These are phyloP conservation scores for Ganoderma lingzhi DNA, from an alignment of 1,284 basidiomycete genomes.

Conservation along the genomic window DNA sequence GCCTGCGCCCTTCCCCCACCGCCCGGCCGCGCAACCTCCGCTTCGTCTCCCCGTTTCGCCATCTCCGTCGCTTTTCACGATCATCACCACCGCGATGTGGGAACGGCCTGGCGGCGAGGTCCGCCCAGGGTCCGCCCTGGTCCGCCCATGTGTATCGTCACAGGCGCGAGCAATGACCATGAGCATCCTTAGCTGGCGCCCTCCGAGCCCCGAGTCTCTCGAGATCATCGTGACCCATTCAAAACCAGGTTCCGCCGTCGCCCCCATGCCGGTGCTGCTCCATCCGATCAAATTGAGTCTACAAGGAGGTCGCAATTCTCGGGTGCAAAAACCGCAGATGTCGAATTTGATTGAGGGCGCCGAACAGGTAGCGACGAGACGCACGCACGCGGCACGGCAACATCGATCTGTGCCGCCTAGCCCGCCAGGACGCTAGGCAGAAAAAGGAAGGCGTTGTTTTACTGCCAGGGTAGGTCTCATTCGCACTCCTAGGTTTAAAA, in stretches of 20 bases:
- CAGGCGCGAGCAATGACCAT: background rate
- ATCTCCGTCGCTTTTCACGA: background rate
- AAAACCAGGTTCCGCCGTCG: background rate
- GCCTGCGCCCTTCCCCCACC: background rate
- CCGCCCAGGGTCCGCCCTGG: background rate
- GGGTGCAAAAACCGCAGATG: background rate
- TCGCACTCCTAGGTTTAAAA: background rate
- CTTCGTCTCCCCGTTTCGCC: background rate
- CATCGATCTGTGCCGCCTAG: background rate
- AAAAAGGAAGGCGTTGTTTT: slow-evolving; percentile 2
- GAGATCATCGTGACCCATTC: background rate
- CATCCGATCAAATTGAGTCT: background rate
- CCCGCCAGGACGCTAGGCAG: background rate
- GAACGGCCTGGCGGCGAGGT: background rate
- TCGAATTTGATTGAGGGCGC: slow-evolving; percentile 2
- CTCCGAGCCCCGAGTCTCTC: background rate
- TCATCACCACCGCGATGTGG: background rate
- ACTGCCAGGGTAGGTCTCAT: background rate
- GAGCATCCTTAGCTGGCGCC: background rate
- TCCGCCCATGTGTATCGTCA: background rate
- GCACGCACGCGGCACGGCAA: background rate
- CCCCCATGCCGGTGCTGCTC: background rate
- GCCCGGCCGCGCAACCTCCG: background rate
- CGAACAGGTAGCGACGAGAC: background rate
- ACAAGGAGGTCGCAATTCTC: background rate